Percentiles rank a stretch among this genome's conserved stretches.
Conservation (phyloP, 164 flowering plant species). For the Dillenia suffruticosa region DNA sequence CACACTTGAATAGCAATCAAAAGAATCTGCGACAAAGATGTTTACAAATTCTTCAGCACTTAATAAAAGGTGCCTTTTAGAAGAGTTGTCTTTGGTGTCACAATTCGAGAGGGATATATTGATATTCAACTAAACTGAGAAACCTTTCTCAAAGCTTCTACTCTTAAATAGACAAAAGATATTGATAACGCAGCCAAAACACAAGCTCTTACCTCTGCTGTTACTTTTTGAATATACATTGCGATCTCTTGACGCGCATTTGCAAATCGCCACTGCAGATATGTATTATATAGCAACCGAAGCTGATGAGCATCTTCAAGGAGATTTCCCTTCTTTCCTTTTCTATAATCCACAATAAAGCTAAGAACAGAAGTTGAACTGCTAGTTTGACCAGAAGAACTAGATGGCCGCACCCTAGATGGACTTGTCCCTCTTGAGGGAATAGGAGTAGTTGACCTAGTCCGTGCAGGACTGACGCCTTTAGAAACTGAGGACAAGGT, state of each 20-base stretch:
- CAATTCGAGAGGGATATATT: too few relatives aligned
- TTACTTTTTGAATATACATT: constrained; percentile 44
- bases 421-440: constrained; percentile 75
- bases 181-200: background rate
- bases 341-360: constrained; percentile 67
- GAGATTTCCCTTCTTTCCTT: constrained; percentile 66
- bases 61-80: too few relatives aligned
- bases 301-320: constrained; percentile 90
- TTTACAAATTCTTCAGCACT: too few relatives aligned
- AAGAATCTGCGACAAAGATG: too few relatives aligned
- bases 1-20: too few relatives aligned
- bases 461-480: constrained; percentile 48
- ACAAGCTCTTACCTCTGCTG: constrained; percentile 58
- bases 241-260: constrained; percentile 72
- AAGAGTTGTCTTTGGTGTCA: too few relatives aligned
- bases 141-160: too few relatives aligned
- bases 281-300: constrained; percentile 71
- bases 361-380: constrained; percentile 73
- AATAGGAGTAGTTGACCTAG: constrained; percentile 44
- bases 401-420: constrained; percentile 54
- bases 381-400: constrained; percentile 40
- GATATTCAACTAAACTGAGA: too few relatives aligned
- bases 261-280: constrained; percentile 78
- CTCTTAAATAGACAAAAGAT: too few relatives aligned
- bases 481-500: constrained; percentile 28